phyloP scores from a whole-genome alignment of 495 filamentous ascomycete genomes.

The Penicillium turbatum region DNA sequence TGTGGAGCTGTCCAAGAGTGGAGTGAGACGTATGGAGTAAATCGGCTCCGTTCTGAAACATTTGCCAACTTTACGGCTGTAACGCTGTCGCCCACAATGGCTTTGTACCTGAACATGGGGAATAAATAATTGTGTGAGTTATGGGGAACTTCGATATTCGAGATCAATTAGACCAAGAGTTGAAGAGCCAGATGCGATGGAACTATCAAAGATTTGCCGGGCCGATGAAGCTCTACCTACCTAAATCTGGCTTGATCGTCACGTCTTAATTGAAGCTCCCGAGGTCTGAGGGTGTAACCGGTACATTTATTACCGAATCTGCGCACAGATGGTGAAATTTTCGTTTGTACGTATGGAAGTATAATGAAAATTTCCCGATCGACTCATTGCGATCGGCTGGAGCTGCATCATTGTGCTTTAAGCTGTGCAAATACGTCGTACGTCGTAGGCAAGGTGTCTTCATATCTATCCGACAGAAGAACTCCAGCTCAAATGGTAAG shows the following conservation, averaged over 20 bases:
- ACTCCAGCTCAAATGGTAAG: not conserved
- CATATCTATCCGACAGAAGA: not conserved
- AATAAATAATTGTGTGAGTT: not conserved
- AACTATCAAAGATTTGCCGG: not conserved
- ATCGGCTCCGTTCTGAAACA: constrained; percentile 24
- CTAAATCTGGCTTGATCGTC: constrained; percentile 14
- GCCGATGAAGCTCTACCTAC: constrained; percentile 13
- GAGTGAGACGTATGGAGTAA: constrained; percentile 13
- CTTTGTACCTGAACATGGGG: not conserved
- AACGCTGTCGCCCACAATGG: not conserved
- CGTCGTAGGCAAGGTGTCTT: not conserved
- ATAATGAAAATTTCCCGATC: not conserved
- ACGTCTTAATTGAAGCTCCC: constrained; percentile 9
- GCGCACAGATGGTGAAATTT: constrained; percentile 2
- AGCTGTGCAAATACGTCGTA: not conserved
- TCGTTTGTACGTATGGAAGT: not conserved
- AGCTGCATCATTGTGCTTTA: not conserved
- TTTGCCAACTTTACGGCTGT: constrained; percentile 11
- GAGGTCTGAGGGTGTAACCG: not conserved
- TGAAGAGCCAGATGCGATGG: not conserved
- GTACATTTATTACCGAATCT: not conserved
- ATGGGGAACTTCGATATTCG: no score
- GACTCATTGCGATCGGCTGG: not conserved
- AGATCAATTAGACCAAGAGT: not conserved
- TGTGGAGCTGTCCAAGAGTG: constrained; percentile 12